Base-by-base conservation (phyloP, 495 filamentous ascomycete genomes). In the Aspergillus conjunctus region DNA sequence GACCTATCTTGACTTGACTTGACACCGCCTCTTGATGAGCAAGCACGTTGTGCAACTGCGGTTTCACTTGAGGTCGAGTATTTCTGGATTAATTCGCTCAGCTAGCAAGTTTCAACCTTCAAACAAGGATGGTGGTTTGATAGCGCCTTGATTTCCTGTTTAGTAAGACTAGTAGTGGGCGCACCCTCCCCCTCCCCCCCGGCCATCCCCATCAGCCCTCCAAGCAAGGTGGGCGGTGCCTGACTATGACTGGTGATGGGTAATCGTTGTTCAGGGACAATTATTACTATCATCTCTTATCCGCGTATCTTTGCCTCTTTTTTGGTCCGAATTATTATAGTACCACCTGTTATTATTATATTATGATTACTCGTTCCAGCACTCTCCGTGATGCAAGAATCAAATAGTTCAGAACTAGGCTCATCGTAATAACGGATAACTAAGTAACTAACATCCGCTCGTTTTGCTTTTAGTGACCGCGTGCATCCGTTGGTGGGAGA, bases 131-230 rank as follows among this genome's bases (percentile, higher is more conserved):
- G 21, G 12, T 53, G 54, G 51, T 39, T 59, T 54, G 61, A 56
- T 46, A 58, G 31, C 37, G 37, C 39, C 21, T 44, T 41, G 51
- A 51, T 59, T 59, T 46, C 56, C 30, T 56, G 61, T 56, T 63
- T 43, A 31, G 32, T n/a, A 34, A n/a, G 43, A n/a, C n/a, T n/a
- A n/a, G n/a, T 11, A 26, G 26, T 26, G 26, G 26, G 5, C 26
- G 5, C 34, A 39, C 49, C 33, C 56, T n/a, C 26, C 2, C 26
- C 26, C 2, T 26, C 26, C 26, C 26, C 26, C 26, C 26, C 2
- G 2, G 2, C 26, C 26, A 26, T 26, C 26, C 26, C 26, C 26
- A 26, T 26, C 26, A 45, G 39, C 49, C 39, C 18, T 39, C 26
- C 15, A n/a, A n/a, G n/a, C 17, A 18, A 33, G 37, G 57, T 45